Conservation (phyloP, 2,329 filamentous ascomycete species). For the Hymenoscyphus fraxineus region DNA sequence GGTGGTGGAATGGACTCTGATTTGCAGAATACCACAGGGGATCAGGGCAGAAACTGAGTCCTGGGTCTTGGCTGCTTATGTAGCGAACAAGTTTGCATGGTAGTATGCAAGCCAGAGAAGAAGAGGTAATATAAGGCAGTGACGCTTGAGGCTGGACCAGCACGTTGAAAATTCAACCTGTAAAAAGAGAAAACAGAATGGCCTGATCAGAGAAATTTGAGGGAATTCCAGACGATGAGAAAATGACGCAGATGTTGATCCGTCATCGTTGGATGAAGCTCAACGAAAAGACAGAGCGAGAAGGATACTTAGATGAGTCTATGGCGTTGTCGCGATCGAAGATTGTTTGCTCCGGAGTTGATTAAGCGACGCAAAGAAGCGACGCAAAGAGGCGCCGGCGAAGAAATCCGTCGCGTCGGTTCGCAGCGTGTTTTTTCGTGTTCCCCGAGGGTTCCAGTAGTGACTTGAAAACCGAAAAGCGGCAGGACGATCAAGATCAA, state of each 20-base stretch:
- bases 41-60: neutral
- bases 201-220: conserved; percentile 1
- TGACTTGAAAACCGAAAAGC: neutral
- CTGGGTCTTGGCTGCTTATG: conserved; percentile 17
- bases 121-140: conserved; percentile 24
- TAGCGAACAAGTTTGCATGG: conserved; percentile 7
- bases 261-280: neutral
- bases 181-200: neutral
- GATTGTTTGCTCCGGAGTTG: neutral
- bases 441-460: neutral
- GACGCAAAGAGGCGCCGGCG: neutral
- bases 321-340: neutral
- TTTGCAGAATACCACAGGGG: conserved; percentile 15
- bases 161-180: conserved; percentile 5
- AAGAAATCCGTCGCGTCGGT: neutral
- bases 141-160: neutral
- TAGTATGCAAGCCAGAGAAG: conserved; percentile 19
- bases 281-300: neutral
- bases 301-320: neutral
- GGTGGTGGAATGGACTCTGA: conserved; percentile 13
- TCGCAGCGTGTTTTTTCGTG: neutral
- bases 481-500: too few relatives aligned
- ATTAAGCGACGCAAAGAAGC: neutral
- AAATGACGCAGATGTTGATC: conserved; percentile 3
- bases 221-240: conserved; percentile 3